Base-by-base conservation (phyloP, 2,329 filamentous ascomycete species). In the Metarhizium sp. region DNA sequence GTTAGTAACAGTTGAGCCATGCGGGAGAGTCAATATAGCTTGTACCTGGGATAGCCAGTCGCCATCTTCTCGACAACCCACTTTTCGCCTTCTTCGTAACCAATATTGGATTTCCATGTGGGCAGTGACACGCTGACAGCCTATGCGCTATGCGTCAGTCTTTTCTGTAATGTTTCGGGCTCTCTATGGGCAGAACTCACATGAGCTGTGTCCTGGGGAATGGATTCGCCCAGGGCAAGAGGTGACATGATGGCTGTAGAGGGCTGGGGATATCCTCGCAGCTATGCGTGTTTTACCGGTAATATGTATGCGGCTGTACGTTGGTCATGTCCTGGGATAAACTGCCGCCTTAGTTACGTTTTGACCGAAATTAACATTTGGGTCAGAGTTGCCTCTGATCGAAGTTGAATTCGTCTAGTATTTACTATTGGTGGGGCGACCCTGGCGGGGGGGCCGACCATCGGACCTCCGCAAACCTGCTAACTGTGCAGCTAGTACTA, bases 41-140 rank as follows among this genome's bases (percentile, higher is more conserved):
- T 53, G n/a, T 71, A 89, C 86, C 88, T 82, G 58, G 94, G 94
- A 71, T 99, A 99, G 40, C 94, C 94, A 48, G 88, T 95, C 60
- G 82, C 79, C 91, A 99, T 87, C 67, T 85, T 87, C 59, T 79
- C 81, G 18, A 94, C 60, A n/a, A 99, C 89, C 86, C 90, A 94
- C 55, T 85, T 76, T 67, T 95, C 81, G 52, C 91, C 92, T 71
- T 99, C 91, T 70, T 99, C 94, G 67, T 99, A 99, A 45, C 84
- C 92, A 43, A 99, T 78, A 65, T 95, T 97, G 61, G 91, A 79
- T 61, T 79, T 80, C 94, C 94, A 99, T 73, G 91, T 95, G 43
- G 94, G 94, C 30, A 99, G 76, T 16, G 94, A 97, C 46, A 97
- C 92, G 70, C 92, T 97, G 61, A 97, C 90, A 60, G 92, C 94